phyloP scores from a whole-genome alignment of 345 rosid genomes.

The Ceriops tagal region DNA sequence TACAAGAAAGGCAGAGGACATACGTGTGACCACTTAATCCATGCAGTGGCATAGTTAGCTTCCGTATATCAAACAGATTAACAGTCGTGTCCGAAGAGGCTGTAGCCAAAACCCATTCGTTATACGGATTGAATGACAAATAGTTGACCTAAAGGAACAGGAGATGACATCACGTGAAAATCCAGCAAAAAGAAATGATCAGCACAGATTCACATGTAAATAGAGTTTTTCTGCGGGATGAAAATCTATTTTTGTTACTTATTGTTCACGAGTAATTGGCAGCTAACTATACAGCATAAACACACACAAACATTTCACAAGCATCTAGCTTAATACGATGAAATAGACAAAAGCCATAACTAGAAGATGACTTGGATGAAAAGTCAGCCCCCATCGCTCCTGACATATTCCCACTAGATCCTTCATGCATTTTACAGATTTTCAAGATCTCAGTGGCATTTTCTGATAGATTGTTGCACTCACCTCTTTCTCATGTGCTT shows the following conservation, averaged over 20 bases:
- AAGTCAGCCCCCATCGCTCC: too few relatives aligned
- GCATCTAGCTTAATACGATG: too few relatives aligned
- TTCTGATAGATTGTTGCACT: conserved; percentile 2
- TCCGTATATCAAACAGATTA: conserved; percentile 75
- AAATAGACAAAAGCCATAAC: too few relatives aligned
- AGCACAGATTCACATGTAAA: background rate
- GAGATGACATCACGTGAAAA: background rate
- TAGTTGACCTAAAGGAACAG: conserved; percentile 55
- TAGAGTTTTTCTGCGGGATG: background rate
- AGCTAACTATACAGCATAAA: too few relatives aligned
- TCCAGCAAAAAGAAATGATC: background rate
- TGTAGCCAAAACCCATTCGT: conserved; percentile 89
- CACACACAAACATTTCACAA: too few relatives aligned
- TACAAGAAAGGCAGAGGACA: conserved; percentile 16
- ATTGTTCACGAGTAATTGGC: too few relatives aligned
- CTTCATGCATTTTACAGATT: too few relatives aligned
- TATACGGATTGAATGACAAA: conserved; percentile 78
- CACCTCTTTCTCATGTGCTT: conserved; percentile 89
- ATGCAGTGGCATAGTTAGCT: conserved; percentile 62
- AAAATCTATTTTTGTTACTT: too few relatives aligned
- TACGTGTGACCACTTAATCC: conserved; percentile 72
- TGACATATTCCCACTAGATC: too few relatives aligned
- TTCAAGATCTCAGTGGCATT: too few relatives aligned
- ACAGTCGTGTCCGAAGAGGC: conserved; percentile 87
- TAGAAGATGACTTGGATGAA: too few relatives aligned